Conservation (phyloP, 148 eudicot species). For the Talinum fruticosum region DNA sequence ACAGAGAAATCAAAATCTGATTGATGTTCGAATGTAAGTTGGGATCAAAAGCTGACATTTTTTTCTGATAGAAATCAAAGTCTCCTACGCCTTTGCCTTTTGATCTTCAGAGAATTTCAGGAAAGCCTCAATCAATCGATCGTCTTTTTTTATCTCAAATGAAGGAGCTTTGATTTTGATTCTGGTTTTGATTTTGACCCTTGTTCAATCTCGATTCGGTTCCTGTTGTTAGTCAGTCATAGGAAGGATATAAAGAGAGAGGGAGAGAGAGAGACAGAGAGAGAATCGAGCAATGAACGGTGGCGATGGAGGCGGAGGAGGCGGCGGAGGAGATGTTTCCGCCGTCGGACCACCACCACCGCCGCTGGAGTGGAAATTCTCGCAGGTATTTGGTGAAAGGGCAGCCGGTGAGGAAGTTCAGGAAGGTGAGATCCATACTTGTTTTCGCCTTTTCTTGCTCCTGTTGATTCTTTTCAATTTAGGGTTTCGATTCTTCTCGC, state of each 20-base stretch:
- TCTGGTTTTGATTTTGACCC: conserved; percentile 17
- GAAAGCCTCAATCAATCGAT: conserved; percentile 8
- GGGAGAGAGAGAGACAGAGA: conserved; percentile 18
- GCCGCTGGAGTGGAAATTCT: conserved; percentile 86
- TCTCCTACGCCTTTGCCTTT: conserved; percentile 10
- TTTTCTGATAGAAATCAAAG: conserved; percentile 2
- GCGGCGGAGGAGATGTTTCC: conserved; percentile 37
- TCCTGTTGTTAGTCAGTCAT: conserved; percentile 8
- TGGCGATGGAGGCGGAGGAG: conserved; percentile 31
- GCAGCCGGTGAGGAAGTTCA: conserved; percentile 94
- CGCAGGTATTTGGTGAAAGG: conserved; percentile 91
- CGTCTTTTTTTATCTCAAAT: conserved; percentile 6
- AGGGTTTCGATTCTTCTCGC: conserved; percentile 23
- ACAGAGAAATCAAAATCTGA: conserved; percentile 36
- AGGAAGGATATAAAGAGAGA: not conserved
- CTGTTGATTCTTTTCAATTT: not conserved
- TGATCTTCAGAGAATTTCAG: conserved; percentile 3
- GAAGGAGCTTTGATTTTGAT: conserved; percentile 7
- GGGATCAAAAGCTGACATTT: conserved; percentile 30
- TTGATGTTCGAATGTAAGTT: conserved; percentile 33
- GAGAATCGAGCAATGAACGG: conserved; percentile 47
- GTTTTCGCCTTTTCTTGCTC: not conserved
- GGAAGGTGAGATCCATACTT: conserved; percentile 53
- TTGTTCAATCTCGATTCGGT: conserved; percentile 10
- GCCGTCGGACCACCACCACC: conserved; percentile 41